Conservation (phyloP, 139 green algal species). For the Pleodorina starrii region DNA sequence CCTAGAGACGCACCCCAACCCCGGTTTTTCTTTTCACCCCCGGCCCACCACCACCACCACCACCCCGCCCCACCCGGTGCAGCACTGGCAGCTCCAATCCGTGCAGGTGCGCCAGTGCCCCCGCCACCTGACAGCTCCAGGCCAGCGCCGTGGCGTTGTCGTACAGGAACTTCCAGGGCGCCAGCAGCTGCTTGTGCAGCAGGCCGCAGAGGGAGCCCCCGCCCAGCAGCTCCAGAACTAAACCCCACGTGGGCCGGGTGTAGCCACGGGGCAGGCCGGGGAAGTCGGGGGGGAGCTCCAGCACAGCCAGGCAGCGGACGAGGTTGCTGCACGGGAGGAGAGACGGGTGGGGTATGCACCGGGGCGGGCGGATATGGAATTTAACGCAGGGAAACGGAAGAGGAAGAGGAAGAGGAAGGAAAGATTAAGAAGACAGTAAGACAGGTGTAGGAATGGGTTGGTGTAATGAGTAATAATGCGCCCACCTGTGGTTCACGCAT, state of each 20-base stretch:
- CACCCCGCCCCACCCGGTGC: neutral
- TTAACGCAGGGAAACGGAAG: neutral
- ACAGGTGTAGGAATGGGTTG: too few species aligned
- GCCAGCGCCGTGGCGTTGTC: neutral
- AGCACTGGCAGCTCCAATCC: neutral
- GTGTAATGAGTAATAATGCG: too few species aligned
- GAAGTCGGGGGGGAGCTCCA: conserved; percentile 35
- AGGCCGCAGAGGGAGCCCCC: neutral
- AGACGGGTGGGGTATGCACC: neutral
- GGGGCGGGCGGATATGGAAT: neutral
- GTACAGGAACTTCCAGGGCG: conserved; percentile 34
- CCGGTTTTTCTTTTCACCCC: neutral
- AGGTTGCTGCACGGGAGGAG: neutral
- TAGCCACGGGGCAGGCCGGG: conserved; percentile 15
- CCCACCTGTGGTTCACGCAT: conserved; percentile 14
- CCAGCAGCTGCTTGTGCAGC: conserved; percentile 38
- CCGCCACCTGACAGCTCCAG: conserved; percentile 1
- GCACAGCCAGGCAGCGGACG: conserved; percentile 6
- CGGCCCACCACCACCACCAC: neutral
- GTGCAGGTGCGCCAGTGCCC: conserved; percentile 7
- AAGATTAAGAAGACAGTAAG: too few species aligned
- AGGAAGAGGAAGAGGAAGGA: too few species aligned
- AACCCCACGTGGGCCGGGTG: neutral
- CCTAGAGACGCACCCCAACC: too few species aligned
- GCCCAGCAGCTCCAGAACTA: conserved; percentile 32